Conservation (phyloP, 805 yeast species). For the Barnettozyma sp. region DNA sequence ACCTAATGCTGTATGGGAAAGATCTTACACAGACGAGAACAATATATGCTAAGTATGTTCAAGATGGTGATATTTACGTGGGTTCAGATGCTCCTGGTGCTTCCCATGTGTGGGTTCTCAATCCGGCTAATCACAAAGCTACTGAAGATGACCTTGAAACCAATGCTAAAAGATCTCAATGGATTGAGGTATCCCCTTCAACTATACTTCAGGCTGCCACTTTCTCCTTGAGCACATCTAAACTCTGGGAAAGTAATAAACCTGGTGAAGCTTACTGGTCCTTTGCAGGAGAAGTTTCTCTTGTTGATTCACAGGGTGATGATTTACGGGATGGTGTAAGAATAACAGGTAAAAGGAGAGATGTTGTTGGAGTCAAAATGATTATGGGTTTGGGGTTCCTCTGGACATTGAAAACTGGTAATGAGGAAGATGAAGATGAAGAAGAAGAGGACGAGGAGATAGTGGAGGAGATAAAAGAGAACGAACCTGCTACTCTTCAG, state of each 20-base stretch:
- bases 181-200: conserved; percentile 74
- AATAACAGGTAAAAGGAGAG: conserved; percentile 45
- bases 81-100: conserved; percentile 70
- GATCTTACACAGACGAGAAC: conserved; percentile 75
- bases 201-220: conserved; percentile 87
- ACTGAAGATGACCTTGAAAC: not conserved
- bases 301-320: conserved; percentile 56
- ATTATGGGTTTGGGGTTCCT: conserved; percentile 86
- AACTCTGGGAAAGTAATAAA: conserved; percentile 70
- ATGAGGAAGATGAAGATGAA: conserved; percentile 31
- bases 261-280: conserved; percentile 81
- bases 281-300: conserved; percentile 60
- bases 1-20: conserved; percentile 78
- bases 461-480: conserved; percentile 7
- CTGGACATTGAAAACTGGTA: conserved; percentile 62
- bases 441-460: conserved; percentile 10
- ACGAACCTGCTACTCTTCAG: conserved; percentile 10
- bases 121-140: conserved; percentile 39
- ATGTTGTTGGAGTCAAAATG: conserved; percentile 72
- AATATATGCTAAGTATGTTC: conserved; percentile 71
- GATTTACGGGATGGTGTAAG: conserved; percentile 60
- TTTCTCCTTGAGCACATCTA: conserved; percentile 71
- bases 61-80: conserved; percentile 64
- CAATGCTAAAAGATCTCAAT: conserved; percentile 26
- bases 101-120: conserved; percentile 71